These are phyloP conservation scores for Gaeumannomyces tritici DNA, from an alignment of 2,329 filamentous ascomycete species.

Conservation along the genomic window DNA sequence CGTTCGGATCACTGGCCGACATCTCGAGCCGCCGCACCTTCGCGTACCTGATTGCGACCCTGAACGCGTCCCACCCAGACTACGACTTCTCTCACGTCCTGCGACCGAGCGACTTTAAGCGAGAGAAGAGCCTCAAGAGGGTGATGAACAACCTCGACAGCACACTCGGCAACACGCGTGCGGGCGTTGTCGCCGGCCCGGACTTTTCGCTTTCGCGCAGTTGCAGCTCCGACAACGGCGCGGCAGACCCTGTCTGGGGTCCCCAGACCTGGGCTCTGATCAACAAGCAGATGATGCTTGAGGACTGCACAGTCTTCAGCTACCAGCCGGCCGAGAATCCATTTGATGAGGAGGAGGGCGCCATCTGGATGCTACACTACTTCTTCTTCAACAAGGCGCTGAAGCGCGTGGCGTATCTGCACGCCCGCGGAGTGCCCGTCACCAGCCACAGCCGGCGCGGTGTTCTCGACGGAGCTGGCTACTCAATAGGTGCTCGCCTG, in stretches of 20 bases:
- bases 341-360: conserved; percentile 82
- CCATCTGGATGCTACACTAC: conserved; percentile 92
- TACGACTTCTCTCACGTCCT: conserved; percentile 95
- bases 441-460: conserved; percentile 51
- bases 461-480: conserved; percentile 6
- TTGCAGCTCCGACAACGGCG: conserved; percentile 22
- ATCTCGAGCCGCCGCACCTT: conserved; percentile 84
- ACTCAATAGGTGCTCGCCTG: conserved; percentile 1
- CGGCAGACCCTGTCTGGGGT: conserved; percentile 61
- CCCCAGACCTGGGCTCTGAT: conserved; percentile 87
- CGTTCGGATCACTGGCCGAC: conserved; percentile 85
- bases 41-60: conserved; percentile 89
- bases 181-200: conserved; percentile 34
- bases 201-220: conserved; percentile 30
- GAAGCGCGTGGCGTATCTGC: conserved; percentile 91
- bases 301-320: conserved; percentile 80
- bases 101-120: conserved; percentile 80
- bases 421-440: conserved; percentile 78
- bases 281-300: conserved; percentile 88
- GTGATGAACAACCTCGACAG: conserved; percentile 85
- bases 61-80: conserved; percentile 92
- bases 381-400: conserved; percentile 94
- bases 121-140: conserved; percentile 67
- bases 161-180: conserved; percentile 77
- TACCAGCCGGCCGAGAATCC: conserved; percentile 86